These are phyloP conservation scores for Astrephomene gubernaculifera DNA, from an alignment of 139 green algal species.

Conservation along the genomic window DNA sequence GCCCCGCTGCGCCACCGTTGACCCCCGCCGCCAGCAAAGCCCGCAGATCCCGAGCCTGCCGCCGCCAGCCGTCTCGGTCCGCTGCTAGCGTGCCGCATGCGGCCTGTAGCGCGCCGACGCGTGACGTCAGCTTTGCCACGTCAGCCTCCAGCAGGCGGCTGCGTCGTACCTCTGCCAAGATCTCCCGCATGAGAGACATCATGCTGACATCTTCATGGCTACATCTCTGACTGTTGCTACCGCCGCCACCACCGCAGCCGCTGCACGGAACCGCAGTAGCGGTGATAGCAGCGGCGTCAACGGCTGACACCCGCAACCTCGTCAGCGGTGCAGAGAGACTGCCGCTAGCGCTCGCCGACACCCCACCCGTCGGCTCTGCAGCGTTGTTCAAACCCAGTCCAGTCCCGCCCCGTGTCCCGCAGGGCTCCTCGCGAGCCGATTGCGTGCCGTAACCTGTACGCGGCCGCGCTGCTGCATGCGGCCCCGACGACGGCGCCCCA, in stretches of 20 bases:
- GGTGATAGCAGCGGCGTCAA: neutral
- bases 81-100: conserved; percentile 9
- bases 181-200: conserved; percentile 3
- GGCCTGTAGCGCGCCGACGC: neutral
- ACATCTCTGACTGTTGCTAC: neutral
- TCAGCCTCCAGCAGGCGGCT: neutral
- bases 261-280: neutral
- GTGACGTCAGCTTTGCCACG: neutral
- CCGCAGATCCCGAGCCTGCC: conserved; percentile 14
- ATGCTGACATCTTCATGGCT: neutral
- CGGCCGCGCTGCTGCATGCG: neutral
- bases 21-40: neutral
- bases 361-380: too few relatives aligned
- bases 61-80: conserved; percentile 35
- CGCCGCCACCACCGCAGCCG: neutral
- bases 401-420: too few relatives aligned
- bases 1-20: neutral
- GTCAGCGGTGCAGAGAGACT: too few relatives aligned
- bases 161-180: conserved; percentile 23
- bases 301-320: too few relatives aligned
- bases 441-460: too few relatives aligned
- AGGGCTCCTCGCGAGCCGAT: too few relatives aligned
- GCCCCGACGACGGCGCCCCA: neutral
- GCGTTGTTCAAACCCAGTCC: too few relatives aligned
- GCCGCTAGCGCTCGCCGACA: too few relatives aligned